Evolutionary conservation across 495 filamentous ascomycete genomes (phyloP).

Genomic region (Glutinoglossum americanum): DNA sequence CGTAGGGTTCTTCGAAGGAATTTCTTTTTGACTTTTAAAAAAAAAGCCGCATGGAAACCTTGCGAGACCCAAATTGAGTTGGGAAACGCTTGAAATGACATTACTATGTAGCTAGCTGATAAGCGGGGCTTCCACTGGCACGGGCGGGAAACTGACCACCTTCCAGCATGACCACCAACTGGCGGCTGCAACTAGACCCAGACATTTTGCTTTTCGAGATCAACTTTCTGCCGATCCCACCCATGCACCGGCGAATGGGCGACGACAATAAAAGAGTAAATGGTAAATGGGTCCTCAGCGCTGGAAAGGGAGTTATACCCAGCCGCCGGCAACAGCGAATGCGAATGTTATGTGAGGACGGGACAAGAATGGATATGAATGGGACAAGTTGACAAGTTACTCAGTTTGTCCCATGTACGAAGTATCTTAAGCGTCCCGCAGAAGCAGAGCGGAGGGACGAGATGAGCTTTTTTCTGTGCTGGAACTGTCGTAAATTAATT

Average conservation of each 20-base stretch:
- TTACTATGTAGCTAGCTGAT: background rate
- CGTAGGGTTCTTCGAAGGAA: background rate
- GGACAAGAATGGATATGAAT: too few species aligned
- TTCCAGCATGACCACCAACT: background rate
- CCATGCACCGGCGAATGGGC: background rate
- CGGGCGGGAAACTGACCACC: background rate
- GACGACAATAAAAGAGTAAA: background rate
- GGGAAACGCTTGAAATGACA: background rate
- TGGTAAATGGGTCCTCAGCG: background rate
- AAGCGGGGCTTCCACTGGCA: background rate
- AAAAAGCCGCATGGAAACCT: background rate
- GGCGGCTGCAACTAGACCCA: background rate
- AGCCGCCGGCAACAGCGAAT: background rate
- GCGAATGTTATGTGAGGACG: too few species aligned
- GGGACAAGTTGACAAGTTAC: too few species aligned
- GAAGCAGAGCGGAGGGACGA: background rate
- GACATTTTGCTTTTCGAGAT: background rate
- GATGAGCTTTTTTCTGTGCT: background rate
- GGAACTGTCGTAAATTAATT: slow-evolving; percentile 1
- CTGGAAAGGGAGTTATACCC: background rate
- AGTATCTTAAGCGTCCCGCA: background rate
- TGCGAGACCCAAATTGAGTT: background rate
- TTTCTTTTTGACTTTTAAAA: background rate
- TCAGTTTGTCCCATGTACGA: too few species aligned
- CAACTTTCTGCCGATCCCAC: background rate